Base-by-base conservation (phyloP, 2,329 filamentous ascomycete genomes). In the Paecilomyces fulvus region DNA sequence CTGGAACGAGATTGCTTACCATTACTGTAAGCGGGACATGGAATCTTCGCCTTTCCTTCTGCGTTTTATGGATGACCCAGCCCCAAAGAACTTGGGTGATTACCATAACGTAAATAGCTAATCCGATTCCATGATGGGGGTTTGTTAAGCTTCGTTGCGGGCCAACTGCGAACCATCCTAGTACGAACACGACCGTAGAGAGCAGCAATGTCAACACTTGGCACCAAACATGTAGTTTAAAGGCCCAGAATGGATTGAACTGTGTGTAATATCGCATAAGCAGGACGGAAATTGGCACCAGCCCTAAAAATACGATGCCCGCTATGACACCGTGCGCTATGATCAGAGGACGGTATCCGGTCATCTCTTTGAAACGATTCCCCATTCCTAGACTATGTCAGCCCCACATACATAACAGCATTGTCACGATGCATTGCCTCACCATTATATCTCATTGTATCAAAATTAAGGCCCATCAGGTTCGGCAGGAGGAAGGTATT, bases 361-460 rank as follows among this genome's bases (percentile, higher is more conserved):
- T 70, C 73, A 85, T 77, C 56, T 80, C 77, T 60, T 77, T 76
- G 67, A 87, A 87, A 56, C 84, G 79, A 65, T 86, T 86, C 51
- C 83, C 83, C 84, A 87, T 87, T 60, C 84, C 82, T 85, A 52
- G 28, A 50, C 58, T 28, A 30, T 52, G 59, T 63, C 49, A 65
- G 61, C 58, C 37, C 33, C 30, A 52, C 30, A 50, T 28, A 33
- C 37, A 31, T n/a, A 17, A 31, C n/a, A 55, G 48, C 51, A 58
- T 43, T 17, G 6, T 2, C 55, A 55, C 12, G 55, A 14, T 12
- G n/a, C 23, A 21, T 37, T 17, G 21, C 65, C 74, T 61, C 65
- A 84, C 82, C 84, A 75, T 87, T 87, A 71, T 86, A 85, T 69
- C 78, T 80, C 79, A 84, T 87, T 3, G 83, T 86, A 52, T 79